These are phyloP conservation scores for Diaporthe aspalathi DNA, from an alignment of 2,329 filamentous ascomycete genomes.

Conservation along the genomic window DNA sequence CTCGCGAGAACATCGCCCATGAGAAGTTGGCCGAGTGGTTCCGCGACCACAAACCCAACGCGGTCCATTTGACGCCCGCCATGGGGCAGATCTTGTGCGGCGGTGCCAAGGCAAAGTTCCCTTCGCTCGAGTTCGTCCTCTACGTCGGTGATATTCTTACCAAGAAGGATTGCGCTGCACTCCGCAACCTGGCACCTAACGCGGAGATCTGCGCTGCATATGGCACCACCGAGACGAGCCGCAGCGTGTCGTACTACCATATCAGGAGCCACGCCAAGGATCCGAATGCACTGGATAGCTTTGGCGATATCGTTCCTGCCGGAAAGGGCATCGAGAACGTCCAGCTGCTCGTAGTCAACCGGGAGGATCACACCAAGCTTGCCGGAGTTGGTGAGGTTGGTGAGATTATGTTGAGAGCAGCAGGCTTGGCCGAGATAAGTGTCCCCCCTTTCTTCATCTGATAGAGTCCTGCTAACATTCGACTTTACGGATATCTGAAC, in stretches of 20 bases:
- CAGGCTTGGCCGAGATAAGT: slow-evolving; percentile 85
- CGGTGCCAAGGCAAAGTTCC: slow-evolving; percentile 81
- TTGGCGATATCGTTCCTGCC: slow-evolving; percentile 80
- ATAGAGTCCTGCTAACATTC: too few species aligned
- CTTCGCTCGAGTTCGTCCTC: slow-evolving; percentile 81
- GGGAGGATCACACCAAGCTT: slow-evolving; percentile 71
- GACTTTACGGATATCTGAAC: slow-evolving; percentile 59
- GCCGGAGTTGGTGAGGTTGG: slow-evolving; percentile 86
- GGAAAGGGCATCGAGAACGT: slow-evolving; percentile 90
- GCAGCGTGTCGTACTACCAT: slow-evolving; percentile 85
- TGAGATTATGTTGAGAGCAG: slow-evolving; percentile 85
- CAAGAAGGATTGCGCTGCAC: slow-evolving; percentile 79
- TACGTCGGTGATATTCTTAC: slow-evolving; percentile 94
- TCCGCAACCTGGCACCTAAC: slow-evolving; percentile 82
- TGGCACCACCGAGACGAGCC: slow-evolving; percentile 86
- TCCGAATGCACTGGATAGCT: slow-evolving; percentile 58
- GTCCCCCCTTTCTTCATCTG: too few species aligned
- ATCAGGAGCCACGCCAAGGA: slow-evolving; percentile 75
- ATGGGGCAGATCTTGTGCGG: slow-evolving; percentile 97
- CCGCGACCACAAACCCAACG: slow-evolving; percentile 76
- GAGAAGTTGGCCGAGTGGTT: slow-evolving; percentile 93
- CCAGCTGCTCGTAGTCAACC: slow-evolving; percentile 86
- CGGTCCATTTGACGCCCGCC: slow-evolving; percentile 91
- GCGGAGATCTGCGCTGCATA: slow-evolving; percentile 86
- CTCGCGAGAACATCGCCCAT: slow-evolving; percentile 74